Evolutionary conservation across 768 basidiomycete species (phyloP).

Genomic region (Termitomyces sp.): DNA sequence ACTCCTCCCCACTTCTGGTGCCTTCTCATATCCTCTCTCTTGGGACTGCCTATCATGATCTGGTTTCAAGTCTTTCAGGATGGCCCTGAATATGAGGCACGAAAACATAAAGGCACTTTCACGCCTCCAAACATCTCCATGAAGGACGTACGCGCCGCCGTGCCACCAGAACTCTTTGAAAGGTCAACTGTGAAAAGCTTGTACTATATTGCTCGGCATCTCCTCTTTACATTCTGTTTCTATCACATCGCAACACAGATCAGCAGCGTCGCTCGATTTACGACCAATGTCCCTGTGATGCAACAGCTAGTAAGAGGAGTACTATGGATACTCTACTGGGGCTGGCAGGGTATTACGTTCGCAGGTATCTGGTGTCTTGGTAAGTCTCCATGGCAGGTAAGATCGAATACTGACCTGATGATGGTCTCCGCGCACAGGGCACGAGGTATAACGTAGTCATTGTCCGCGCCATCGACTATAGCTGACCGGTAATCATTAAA

Average conservation of each 20-base stretch:
- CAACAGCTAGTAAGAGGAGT: constrained; percentile 16
- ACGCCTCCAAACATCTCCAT: constrained; percentile 35
- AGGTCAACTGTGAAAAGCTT: constrained; percentile 37
- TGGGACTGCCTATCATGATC: constrained; percentile 18
- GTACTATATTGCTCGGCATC: constrained; percentile 36
- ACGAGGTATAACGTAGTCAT: constrained; percentile 28
- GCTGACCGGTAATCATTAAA: neutral
- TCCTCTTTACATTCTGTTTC: constrained; percentile 31
- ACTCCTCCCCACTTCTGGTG: neutral
- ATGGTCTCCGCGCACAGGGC: constrained; percentile 23
- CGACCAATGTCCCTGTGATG: constrained; percentile 7
- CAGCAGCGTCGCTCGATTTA: constrained; percentile 11
- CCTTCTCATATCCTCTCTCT: neutral
- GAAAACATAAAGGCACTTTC: constrained; percentile 31
- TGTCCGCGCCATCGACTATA: neutral
- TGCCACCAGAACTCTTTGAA: constrained; percentile 42
- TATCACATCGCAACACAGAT: constrained; percentile 34
- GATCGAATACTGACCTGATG: neutral
- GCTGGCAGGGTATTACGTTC: constrained; percentile 41
- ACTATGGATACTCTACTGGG: constrained; percentile 44
- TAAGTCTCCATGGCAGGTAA: constrained; percentile 14
- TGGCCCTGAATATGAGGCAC: constrained; percentile 44
- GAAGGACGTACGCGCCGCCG: constrained; percentile 40
- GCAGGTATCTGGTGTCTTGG: constrained; percentile 41
- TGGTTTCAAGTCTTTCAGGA: constrained; percentile 41